These are phyloP conservation scores for Cordyceps cateniannulata DNA, from an alignment of 2,329 filamentous ascomycete genomes.

Conservation along the genomic window DNA sequence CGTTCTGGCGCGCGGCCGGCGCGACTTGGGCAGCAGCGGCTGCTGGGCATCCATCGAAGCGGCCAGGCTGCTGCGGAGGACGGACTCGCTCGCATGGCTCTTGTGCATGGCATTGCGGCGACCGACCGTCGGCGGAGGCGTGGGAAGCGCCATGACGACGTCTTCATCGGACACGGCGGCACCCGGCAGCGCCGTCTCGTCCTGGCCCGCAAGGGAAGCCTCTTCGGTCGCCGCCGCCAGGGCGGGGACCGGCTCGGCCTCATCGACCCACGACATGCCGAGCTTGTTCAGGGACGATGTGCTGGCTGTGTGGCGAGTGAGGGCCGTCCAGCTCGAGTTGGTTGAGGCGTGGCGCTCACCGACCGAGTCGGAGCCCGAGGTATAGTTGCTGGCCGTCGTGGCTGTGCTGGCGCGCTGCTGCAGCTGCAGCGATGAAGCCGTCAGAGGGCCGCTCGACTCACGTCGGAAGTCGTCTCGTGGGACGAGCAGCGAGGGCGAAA, in stretches of 20 bases:
- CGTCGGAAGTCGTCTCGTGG: conserved; percentile 49
- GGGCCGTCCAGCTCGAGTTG: conserved; percentile 46
- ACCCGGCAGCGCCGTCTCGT: conserved; percentile 19
- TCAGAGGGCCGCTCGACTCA: conserved; percentile 24
- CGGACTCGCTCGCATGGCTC: conserved; percentile 32
- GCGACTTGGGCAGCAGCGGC: conserved; percentile 23
- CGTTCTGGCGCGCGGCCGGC: conserved; percentile 38
- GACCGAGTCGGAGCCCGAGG: conserved; percentile 38
- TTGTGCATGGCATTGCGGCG: conserved; percentile 25
- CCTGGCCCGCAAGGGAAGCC: conserved; percentile 3
- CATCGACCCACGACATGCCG: conserved; percentile 25
- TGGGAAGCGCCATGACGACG: conserved; percentile 14
- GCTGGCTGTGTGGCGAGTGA: conserved; percentile 49
- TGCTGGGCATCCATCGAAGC: conserved; percentile 26
- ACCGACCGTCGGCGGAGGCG: conserved; percentile 17
- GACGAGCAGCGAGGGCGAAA: conserved; percentile 58
- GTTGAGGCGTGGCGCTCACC: conserved; percentile 48
- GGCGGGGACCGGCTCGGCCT: conserved; percentile 24
- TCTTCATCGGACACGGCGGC: conserved; percentile 23
- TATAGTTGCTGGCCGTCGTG: conserved; percentile 43
- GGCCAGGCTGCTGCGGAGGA: conserved; percentile 23
- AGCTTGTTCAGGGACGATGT: conserved; percentile 38
- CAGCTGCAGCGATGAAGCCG: conserved; percentile 22
- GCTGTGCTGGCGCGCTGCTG: conserved; percentile 46
- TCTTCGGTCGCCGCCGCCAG: conserved; percentile 2